Evolutionary conservation across 1,139 yeast species (phyloP).

Genomic region (Barnettozyma hawaiiensis): DNA sequence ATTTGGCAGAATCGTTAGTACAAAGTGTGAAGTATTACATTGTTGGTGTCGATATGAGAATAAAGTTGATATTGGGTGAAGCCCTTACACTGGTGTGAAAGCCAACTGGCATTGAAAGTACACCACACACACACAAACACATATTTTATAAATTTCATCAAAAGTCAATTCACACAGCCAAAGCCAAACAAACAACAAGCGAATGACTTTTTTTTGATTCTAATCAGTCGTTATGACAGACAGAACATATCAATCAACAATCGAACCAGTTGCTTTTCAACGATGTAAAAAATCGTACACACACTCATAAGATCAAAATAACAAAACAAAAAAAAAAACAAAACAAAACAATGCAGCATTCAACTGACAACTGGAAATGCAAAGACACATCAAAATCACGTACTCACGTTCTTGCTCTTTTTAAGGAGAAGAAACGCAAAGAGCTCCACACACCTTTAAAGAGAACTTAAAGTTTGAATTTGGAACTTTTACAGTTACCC

Average conservation of each 20-base stretch:
- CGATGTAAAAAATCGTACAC: not conserved
- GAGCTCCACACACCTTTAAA: not conserved
- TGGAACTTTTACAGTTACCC: constrained; percentile 35
- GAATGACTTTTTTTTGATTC: not conserved
- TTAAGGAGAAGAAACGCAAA: not conserved
- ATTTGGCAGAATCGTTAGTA: constrained; percentile 14
- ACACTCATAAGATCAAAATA: not conserved
- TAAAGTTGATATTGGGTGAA: constrained; percentile 3
- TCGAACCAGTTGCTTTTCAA: not conserved
- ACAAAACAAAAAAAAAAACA: not conserved
- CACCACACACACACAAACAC: no score
- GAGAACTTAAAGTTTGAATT: constrained; percentile 2
- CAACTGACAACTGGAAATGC: not conserved
- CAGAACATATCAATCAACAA: not conserved
- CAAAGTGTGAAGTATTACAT: constrained; percentile 16
- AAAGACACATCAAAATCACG: not conserved
- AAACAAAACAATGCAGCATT: not conserved
- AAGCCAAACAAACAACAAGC: not conserved
- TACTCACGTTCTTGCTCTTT: not conserved
- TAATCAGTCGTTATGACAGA: not conserved
- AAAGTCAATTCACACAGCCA: not conserved
- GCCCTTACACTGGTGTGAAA: constrained; percentile 9
- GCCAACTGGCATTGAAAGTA: not conserved
- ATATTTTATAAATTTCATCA: not conserved
- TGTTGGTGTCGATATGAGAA: constrained; percentile 11